phyloP scores from a whole-genome alignment of 345 rosid species.

The Lepidium aucheri region DNA sequence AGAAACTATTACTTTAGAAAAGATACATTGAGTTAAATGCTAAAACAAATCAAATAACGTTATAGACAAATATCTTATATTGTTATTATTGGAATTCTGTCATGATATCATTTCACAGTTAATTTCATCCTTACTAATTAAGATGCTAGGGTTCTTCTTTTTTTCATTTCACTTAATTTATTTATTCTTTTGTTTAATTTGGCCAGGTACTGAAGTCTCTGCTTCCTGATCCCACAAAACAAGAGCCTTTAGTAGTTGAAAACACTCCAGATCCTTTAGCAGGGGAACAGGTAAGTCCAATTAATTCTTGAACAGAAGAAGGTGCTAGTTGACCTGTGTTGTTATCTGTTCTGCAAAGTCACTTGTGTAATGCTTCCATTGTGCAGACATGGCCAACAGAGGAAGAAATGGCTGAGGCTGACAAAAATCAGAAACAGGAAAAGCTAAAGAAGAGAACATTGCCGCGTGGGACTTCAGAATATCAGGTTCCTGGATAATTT shows the following conservation, averaged over 20 bases:
- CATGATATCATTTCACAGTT: neutral
- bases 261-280: conserved; percentile 81
- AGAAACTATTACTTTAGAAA: neutral
- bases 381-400: conserved; percentile 95
- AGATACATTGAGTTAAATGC: neutral
- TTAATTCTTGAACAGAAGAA: neutral
- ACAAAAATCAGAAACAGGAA: conserved; percentile 45
- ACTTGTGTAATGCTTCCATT: conserved; percentile 18
- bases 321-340: neutral
- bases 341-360: neutral
- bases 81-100: neutral
- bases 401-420: conserved; percentile 89
- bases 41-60: neutral
- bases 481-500: conserved; percentile 49
- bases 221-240: conserved; percentile 53
- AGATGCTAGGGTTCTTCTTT: neutral
- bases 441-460: conserved; percentile 50
- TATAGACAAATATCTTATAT: neutral
- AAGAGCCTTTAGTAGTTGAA: conserved; percentile 72
- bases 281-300: conserved; percentile 72
- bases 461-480: conserved; percentile 90
- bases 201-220: conserved; percentile 53
- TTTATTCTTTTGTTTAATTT: neutral
- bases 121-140: neutral
- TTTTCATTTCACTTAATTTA: neutral